phyloP scores from a whole-genome alignment of 495 filamentous ascomycete genomes.

The Aspergillus biplanus region DNA sequence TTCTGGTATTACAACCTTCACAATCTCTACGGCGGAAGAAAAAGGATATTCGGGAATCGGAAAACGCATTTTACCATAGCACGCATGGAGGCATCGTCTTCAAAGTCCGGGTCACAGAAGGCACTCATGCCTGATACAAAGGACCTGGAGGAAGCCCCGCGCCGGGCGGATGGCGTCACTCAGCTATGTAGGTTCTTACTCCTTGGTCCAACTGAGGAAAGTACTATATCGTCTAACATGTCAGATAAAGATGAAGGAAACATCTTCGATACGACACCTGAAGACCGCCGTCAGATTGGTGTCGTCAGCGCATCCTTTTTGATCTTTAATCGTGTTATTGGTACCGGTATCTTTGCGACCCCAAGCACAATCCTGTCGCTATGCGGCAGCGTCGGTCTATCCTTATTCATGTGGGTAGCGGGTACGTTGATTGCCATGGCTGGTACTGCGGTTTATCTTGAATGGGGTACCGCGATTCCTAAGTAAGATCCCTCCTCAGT shows the following conservation, averaged over 20 bases:
- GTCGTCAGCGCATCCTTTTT: conserved; percentile 63
- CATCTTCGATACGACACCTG: conserved; percentile 65
- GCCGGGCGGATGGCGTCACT: conserved; percentile 40
- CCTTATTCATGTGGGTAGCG: conserved; percentile 57
- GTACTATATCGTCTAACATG: neutral
- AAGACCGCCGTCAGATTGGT: conserved; percentile 63
- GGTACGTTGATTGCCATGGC: conserved; percentile 53
- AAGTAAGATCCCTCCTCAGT: conserved; percentile 30
- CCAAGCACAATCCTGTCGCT: conserved; percentile 58
- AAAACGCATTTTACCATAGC: neutral
- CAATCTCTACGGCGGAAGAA: too few relatives aligned
- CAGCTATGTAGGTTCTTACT: conserved; percentile 37
- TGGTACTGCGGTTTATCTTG: conserved; percentile 57
- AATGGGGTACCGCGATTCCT: conserved; percentile 58
- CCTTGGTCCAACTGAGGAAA: neutral
- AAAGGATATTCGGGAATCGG: too few relatives aligned
- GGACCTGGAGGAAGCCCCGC: conserved; percentile 30
- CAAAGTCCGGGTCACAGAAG: conserved; percentile 24
- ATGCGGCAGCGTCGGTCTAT: conserved; percentile 56
- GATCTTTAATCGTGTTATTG: conserved; percentile 68
- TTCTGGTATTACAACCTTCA: neutral
- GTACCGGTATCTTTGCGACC: conserved; percentile 68
- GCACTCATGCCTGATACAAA: conserved; percentile 27
- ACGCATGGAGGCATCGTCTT: conserved; percentile 16
- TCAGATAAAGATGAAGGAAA: conserved; percentile 45